Conservation (phyloP, 345 rosid species). For the Microthlaspi erraticum region DNA sequence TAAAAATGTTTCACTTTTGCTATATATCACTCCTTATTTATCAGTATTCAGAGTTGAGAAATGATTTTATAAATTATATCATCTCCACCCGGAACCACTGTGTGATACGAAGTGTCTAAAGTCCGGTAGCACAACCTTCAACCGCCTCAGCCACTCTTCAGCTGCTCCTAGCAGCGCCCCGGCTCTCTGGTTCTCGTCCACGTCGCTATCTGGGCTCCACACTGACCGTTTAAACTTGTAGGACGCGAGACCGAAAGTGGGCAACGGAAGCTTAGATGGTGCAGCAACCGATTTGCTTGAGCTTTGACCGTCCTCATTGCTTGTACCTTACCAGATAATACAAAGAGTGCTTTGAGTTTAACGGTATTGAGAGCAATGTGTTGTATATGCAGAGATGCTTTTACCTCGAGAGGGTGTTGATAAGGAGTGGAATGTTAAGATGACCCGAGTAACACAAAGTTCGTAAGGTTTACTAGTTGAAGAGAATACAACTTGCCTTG, state of each 20-base stretch:
- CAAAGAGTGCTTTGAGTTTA: not conserved
- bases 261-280: conserved; percentile 54
- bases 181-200: conserved; percentile 58
- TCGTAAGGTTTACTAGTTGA: too few relatives aligned
- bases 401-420: too few relatives aligned
- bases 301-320: conserved; percentile 53
- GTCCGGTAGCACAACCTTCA: conserved; percentile 78
- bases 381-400: too few relatives aligned
- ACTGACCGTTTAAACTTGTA: conserved; percentile 70
- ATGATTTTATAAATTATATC: conserved; percentile 8
- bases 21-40: conserved; percentile 26
- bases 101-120: conserved; percentile 70
- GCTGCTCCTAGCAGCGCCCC: conserved; percentile 59
- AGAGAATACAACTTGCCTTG: conserved; percentile 54
- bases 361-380: too few relatives aligned
- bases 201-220: conserved; percentile 50
- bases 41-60: conserved; percentile 20
- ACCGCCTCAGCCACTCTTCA: conserved; percentile 74
- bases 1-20: conserved; percentile 27
- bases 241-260: conserved; percentile 74
- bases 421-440: too few relatives aligned
- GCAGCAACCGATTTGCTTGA: conserved; percentile 40
- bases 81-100: conserved; percentile 37
- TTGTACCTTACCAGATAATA: conserved; percentile 22
- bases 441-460: too few relatives aligned